A percentile compares a stretch with the other conserved stretches of the same genome.
These are phyloP conservation scores for Ophiostoma perfectum DNA, from an alignment of 2,329 filamentous ascomycete species.

Conservation along the genomic window DNA sequence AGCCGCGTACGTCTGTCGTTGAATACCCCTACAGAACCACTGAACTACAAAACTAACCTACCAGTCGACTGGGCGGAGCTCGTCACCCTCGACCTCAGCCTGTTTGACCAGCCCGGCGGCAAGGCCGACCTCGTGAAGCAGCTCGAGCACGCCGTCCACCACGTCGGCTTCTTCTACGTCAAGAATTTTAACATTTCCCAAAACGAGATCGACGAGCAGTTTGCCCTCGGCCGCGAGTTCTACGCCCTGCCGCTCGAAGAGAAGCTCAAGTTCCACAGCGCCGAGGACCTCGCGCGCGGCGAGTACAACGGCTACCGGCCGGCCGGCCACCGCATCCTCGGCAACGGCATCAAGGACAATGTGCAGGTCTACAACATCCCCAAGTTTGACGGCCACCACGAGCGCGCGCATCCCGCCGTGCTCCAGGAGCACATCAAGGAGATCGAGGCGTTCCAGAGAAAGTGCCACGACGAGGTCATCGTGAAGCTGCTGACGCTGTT, in stretches of 20 bases:
- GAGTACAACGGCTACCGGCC: conserved; percentile 50
- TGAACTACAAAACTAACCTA: neutral
- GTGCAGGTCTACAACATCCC: conserved; percentile 56
- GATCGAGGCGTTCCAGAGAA: conserved; percentile 48
- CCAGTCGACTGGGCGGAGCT: conserved; percentile 28
- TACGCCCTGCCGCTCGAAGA: conserved; percentile 45
- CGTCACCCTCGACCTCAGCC: conserved; percentile 31
- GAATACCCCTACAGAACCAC: too few relatives aligned
- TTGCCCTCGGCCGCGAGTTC: conserved; percentile 51
- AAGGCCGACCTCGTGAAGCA: conserved; percentile 34
- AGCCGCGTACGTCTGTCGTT: conserved; percentile 16
- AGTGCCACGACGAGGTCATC: conserved; percentile 43
- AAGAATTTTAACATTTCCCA: conserved; percentile 53
- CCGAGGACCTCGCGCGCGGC: conserved; percentile 39
- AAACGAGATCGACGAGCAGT: conserved; percentile 51
- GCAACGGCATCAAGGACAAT: conserved; percentile 44
- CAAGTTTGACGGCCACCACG: conserved; percentile 48
- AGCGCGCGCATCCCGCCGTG: conserved; percentile 42
- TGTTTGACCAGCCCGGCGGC: conserved; percentile 33
- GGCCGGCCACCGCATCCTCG: conserved; percentile 32
- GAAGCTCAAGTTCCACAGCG: conserved; percentile 44
- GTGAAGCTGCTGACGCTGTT: conserved; percentile 52
- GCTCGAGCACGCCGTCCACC: conserved; percentile 42
- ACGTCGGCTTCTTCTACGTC: conserved; percentile 51
- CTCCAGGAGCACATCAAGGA: conserved; percentile 45